Evolutionary conservation across 2,329 filamentous ascomycete genomes (phyloP).

Genomic region (Aspergillus intermedius): DNA sequence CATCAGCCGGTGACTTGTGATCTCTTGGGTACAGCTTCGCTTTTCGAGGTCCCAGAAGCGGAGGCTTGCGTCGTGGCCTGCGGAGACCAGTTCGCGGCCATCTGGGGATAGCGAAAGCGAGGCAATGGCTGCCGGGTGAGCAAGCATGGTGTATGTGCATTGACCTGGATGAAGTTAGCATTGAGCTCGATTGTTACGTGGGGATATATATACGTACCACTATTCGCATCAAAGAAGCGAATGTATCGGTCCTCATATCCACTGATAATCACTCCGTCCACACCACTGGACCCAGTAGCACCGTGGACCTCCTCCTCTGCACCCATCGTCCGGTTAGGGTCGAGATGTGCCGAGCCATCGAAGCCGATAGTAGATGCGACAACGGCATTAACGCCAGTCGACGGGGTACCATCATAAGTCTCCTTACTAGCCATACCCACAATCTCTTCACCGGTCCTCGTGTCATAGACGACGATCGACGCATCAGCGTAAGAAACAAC

Average conservation of each 20-base stretch:
- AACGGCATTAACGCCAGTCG: slow-evolving; percentile 80
- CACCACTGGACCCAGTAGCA: slow-evolving; percentile 73
- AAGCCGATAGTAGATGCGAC: slow-evolving; percentile 79
- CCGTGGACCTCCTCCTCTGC: slow-evolving; percentile 72
- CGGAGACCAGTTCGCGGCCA: slow-evolving; percentile 87
- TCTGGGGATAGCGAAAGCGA: slow-evolving; percentile 87
- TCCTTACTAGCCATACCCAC: slow-evolving; percentile 89
- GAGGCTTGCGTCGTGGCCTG: slow-evolving; percentile 89
- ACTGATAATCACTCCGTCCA: slow-evolving; percentile 91
- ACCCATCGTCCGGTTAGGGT: slow-evolving; percentile 56
- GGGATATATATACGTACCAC: slow-evolving; percentile 62
- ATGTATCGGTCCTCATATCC: slow-evolving; percentile 96
- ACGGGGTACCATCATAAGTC: slow-evolving; percentile 82
- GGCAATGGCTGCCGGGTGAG: slow-evolving; percentile 88
- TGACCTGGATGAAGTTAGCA: slow-evolving; percentile 58
- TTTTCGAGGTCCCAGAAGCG: slow-evolving; percentile 98
- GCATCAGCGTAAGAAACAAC: slow-evolving; percentile 91
- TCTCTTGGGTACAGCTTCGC: slow-evolving; percentile 88
- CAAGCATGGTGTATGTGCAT: slow-evolving; percentile 98
- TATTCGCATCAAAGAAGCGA: slow-evolving; percentile 96
- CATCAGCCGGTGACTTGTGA: slow-evolving; percentile 89
- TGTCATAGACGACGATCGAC: slow-evolving; percentile 86
- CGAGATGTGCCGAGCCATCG: slow-evolving; percentile 56
- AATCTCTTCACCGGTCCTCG: slow-evolving; percentile 81
- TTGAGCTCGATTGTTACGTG: not conserved